Evolutionary conservation across 352 stramenopile species (phyloP).

Genomic region (Globisporangium irregulare): DNA sequence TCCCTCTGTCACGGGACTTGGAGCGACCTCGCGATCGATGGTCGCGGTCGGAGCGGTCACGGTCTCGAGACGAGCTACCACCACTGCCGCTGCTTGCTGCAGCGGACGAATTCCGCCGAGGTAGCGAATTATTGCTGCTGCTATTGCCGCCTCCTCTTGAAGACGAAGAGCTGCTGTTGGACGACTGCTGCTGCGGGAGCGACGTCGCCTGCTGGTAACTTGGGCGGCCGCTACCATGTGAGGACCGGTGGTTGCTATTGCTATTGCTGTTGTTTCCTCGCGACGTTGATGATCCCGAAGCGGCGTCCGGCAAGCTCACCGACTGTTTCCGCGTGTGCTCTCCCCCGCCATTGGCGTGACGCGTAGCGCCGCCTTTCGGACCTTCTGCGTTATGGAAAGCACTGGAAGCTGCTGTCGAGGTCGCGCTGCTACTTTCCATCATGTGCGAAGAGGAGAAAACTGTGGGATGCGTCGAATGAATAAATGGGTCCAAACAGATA

Average conservation of each 20-base stretch:
- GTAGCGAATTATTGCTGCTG: constrained; percentile 18
- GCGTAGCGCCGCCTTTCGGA: constrained; percentile 4
- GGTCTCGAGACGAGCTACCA: constrained; percentile 12
- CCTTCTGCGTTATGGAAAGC: constrained; percentile 15
- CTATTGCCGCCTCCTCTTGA: constrained; percentile 3
- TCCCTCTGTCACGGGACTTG: constrained; percentile 32
- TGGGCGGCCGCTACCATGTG: constrained; percentile 1
- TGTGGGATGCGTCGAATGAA: constrained; percentile 1
- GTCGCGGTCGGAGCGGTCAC: constrained; percentile 30
- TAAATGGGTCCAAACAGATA: not conserved
- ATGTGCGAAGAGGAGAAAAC: constrained; percentile 14
- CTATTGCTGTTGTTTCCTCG: constrained; percentile 19
- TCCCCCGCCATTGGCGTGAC: constrained; percentile 9
- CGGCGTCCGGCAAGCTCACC: constrained; percentile 5
- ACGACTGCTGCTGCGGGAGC: constrained; percentile 15
- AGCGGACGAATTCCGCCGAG: constrained; percentile 51
- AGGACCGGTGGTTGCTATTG: constrained; percentile 16
- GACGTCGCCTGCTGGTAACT: constrained; percentile 22
- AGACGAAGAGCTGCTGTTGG: constrained; percentile 2
- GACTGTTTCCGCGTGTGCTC: constrained; percentile 17
- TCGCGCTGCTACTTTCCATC: constrained; percentile 19
- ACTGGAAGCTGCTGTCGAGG: constrained; percentile 8
- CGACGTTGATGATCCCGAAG: constrained; percentile 14
- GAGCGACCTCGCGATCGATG: constrained; percentile 37
- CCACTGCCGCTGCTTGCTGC: constrained; percentile 17